Conservation (phyloP, 495 filamentous ascomycete species). For the Penicillium angulare region DNA sequence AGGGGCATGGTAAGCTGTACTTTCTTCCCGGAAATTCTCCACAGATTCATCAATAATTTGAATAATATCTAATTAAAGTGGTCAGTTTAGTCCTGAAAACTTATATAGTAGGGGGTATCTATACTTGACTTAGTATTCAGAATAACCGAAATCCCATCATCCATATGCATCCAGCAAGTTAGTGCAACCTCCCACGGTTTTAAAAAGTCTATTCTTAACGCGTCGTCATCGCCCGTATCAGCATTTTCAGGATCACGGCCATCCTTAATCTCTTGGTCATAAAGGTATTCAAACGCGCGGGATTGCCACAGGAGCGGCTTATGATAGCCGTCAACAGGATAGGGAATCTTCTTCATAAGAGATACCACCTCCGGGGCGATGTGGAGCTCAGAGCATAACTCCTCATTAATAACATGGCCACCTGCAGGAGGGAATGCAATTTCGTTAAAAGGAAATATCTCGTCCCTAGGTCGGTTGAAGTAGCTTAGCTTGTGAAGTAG, state of each 20-base stretch:
- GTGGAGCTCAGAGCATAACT: neutral
- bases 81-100: neutral
- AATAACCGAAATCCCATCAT: constrained; percentile 1
- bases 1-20: neutral
- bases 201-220: neutral
- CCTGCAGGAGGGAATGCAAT: neutral
- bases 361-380: neutral
- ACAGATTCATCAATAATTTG: neutral
- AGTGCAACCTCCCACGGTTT: neutral
- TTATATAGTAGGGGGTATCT: neutral
- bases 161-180: neutral
- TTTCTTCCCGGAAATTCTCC: neutral
- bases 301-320: neutral
- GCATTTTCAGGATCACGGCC: neutral
- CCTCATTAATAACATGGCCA: neutral
- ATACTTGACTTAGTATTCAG: neutral
- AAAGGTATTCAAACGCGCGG: neutral
- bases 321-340: neutral
- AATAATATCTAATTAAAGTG: neutral
- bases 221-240: neutral
- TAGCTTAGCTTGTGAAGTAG: neutral
- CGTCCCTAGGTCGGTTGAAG: neutral
- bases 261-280: neutral
- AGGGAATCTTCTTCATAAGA: neutral
- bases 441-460: neutral